phyloP scores from a whole-genome alignment of 441 rosid genomes.

The Brassica hybrid region DNA sequence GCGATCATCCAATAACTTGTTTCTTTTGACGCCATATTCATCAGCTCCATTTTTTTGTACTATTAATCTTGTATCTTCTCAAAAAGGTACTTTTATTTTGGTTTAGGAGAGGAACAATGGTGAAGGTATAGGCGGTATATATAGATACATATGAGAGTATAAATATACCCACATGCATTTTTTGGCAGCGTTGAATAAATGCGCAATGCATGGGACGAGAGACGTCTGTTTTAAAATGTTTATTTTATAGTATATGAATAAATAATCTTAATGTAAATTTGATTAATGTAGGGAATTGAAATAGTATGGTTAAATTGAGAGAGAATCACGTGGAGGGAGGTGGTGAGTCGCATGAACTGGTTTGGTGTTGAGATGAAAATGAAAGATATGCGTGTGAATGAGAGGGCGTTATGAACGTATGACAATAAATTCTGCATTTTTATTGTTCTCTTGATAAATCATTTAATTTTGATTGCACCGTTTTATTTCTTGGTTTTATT shows the following conservation, averaged over 20 bases:
- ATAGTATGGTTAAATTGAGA: conserved; percentile 36
- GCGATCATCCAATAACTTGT: conserved; percentile 60
- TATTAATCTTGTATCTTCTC: conserved; percentile 5
- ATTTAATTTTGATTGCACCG: conserved; percentile 33
- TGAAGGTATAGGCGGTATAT: conserved; percentile 31
- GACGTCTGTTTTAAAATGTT: conserved; percentile 31
- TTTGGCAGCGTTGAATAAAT: conserved; percentile 42
- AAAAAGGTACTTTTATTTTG: not conserved
- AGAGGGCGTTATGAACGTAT: conserved; percentile 26
- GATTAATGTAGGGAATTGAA: conserved; percentile 11
- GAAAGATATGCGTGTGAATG: conserved; percentile 34
- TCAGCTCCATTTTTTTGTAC: conserved; percentile 29
- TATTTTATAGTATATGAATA: conserved; percentile 3
- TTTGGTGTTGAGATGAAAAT: conserved; percentile 37
- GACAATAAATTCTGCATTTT: conserved; percentile 35
- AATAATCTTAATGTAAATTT: conserved; percentile 24
- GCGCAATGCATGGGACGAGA: conserved; percentile 44
- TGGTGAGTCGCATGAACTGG: conserved; percentile 42
- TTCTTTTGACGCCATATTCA: conserved; percentile 46
- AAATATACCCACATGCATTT: conserved; percentile 41
- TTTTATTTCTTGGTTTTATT: conserved; percentile 21
- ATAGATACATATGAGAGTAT: conserved; percentile 1
- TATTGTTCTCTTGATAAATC: not conserved
- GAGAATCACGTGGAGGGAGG: conserved; percentile 47
- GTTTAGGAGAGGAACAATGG: conserved; percentile 27